These are phyloP conservation scores for Phytophthora sp. DNA, from an alignment of 352 stramenopile species.

Conservation along the genomic window DNA sequence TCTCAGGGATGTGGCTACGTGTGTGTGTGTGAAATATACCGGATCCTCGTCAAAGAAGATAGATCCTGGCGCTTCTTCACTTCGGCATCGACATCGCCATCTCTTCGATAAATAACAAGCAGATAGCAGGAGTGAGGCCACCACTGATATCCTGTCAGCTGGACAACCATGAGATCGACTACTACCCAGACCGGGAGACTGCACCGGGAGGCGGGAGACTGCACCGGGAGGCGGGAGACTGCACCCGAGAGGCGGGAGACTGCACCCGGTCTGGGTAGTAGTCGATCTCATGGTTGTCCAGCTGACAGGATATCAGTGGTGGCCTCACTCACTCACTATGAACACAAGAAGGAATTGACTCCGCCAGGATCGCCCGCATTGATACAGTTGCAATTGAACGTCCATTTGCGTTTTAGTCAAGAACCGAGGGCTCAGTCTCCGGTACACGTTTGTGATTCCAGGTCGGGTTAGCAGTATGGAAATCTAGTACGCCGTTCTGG, in stretches of 20 bases:
- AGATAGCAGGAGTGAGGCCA: constrained; percentile 3
- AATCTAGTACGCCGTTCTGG: constrained; percentile 29
- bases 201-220: too few relatives aligned
- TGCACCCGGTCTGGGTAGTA: too few relatives aligned
- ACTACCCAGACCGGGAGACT: too few relatives aligned
- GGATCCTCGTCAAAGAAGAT: constrained; percentile 1
- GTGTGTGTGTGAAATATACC: too few relatives aligned
- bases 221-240: too few relatives aligned
- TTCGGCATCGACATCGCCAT: background rate
- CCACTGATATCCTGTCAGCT: constrained; percentile 25
- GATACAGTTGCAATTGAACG: background rate
- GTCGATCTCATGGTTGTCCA: constrained; percentile 16
- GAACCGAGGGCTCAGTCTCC: background rate
- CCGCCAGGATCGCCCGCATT: background rate
- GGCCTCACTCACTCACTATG: background rate
- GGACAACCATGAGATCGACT: constrained; percentile 13
- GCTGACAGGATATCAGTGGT: constrained; percentile 27
- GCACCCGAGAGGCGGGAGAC: too few relatives aligned
- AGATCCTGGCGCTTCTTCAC: constrained; percentile 6
- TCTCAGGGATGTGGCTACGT: constrained; percentile 6
- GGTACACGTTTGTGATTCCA: background rate
- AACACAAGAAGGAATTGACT: background rate
- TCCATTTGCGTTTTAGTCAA: constrained; percentile 23
- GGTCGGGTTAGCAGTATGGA: too few relatives aligned
- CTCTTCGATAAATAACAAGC: too few relatives aligned